Base-by-base conservation (phyloP, 148 eudicot species). In the Limonium bicolor region DNA sequence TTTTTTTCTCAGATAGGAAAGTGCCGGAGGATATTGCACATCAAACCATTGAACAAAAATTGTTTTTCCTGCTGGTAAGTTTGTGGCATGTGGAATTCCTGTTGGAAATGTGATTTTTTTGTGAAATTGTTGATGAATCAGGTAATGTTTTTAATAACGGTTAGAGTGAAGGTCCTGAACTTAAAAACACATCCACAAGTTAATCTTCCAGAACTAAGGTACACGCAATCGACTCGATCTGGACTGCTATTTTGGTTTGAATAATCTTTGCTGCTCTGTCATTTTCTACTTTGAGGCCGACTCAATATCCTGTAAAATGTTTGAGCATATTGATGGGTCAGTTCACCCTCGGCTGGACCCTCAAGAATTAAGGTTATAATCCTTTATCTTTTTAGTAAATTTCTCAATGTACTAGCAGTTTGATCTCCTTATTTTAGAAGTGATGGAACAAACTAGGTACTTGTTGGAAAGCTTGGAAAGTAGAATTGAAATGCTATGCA, bases 201-300 rank as follows among this genome's bases (percentile, higher is more conserved):
- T 58, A 66, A 68, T 19, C 61, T 88, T n/a, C 65, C 65, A 6
- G 60, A 79, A 54, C 83, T 60, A 36, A 52, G 80, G 70, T n/a
- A n/a, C n/a, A n/a, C n/a, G n/a, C n/a, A n/a, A n/a, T n/a, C n/a
- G n/a, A n/a, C n/a, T n/a, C n/a, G n/a, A n/a, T n/a, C n/a, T n/a
- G n/a, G n/a, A n/a, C n/a, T n/a, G n/a, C n/a, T n/a, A n/a, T n/a
- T n/a, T n/a, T n/a, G n/a, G n/a, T n/a, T n/a, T n/a, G n/a, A n/a
- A n/a, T n/a, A n/a, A n/a, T n/a, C n/a, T n/a, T n/a, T n/a, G n/a
- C n/a, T n/a, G n/a, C n/a, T n/a, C n/a, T 86, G 96, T 44, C 82
- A 56, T 73, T 82, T 41, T 82, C 88, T 68, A 85, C 96, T 14
- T 78, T 86, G 36, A 78, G 94, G 54, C 80, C 74, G 40, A 74